Percentiles rank a stretch among this genome's conserved stretches.
Evolutionary conservation across 345 rosid species (phyloP).

Genomic region (Psidium guajava): DNA sequence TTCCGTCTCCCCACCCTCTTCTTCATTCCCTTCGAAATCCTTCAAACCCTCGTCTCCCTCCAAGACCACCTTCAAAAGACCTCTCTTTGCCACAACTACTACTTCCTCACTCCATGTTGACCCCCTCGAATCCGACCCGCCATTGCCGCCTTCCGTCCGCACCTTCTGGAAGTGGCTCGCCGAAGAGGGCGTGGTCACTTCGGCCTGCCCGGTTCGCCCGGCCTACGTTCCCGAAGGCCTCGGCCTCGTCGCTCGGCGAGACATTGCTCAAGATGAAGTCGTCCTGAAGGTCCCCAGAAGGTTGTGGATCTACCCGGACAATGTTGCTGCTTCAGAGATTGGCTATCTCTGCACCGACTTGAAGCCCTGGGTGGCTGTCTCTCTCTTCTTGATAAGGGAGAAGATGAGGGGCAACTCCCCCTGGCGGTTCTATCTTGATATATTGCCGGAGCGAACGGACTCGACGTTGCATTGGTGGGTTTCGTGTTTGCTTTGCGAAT

Average conservation of each 20-base stretch:
- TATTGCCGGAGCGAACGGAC: slow-evolving; percentile 4
- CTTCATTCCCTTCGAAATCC: neutral
- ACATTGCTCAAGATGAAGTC: slow-evolving; percentile 8
- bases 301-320: slow-evolving; percentile 13
- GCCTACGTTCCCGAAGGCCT: slow-evolving; percentile 11
- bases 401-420: slow-evolving; percentile 2
- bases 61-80: neutral
- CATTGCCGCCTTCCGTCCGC: slow-evolving; percentile 1
- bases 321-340: slow-evolving; percentile 9
- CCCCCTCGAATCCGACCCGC: slow-evolving; percentile 6
- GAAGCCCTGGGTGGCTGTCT: slow-evolving; percentile 14
- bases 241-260: slow-evolving; percentile 12
- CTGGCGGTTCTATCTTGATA: slow-evolving; percentile 8
- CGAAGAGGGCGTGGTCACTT: slow-evolving; percentile 8
- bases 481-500: neutral
- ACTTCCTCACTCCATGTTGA: neutral
- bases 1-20: neutral
- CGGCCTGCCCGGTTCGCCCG: slow-evolving; percentile 2
- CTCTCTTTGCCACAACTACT: neutral
- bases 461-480: slow-evolving; percentile 15
- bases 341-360: slow-evolving; percentile 1
- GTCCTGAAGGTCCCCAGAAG: slow-evolving; percentile 5
- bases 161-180: slow-evolving; percentile 15
- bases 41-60: neutral
- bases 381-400: slow-evolving; percentile 12